Evolutionary conservation across 1,284 basidiomycete species (phyloP).

Genomic region (Rhizoctonia solani): DNA sequence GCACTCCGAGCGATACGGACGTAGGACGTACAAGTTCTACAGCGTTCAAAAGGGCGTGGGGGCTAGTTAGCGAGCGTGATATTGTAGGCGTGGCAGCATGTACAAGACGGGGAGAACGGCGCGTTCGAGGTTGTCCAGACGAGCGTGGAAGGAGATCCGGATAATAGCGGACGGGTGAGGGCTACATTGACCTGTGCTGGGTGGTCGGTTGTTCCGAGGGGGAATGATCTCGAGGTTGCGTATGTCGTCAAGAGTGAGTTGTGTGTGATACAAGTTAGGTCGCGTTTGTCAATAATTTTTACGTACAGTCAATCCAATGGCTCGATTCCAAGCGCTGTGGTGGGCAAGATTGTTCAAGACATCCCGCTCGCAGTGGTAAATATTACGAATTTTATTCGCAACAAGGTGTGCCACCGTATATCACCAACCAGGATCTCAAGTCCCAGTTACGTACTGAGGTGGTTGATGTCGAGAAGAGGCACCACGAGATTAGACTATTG

Average conservation of each 20-base stretch:
- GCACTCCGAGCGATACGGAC: constrained; percentile 34
- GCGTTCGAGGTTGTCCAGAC: constrained; percentile 38
- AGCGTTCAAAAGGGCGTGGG: constrained; percentile 38
- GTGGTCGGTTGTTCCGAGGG: constrained; percentile 36
- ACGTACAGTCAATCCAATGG: constrained; percentile 40
- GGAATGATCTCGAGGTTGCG: constrained; percentile 37
- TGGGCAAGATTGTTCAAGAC: constrained; percentile 33
- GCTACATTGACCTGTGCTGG: constrained; percentile 39
- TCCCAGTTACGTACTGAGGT: constrained; percentile 30
- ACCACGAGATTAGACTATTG: constrained; percentile 16
- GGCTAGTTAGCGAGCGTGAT: constrained; percentile 37
- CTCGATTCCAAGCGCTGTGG: constrained; percentile 34
- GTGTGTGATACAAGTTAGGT: background rate
- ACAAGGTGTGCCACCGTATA: constrained; percentile 37
- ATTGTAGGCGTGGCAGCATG: constrained; percentile 40
- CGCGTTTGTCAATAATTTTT: background rate
- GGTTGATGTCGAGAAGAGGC: constrained; percentile 5
- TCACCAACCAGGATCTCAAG: background rate
- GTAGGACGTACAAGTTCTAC: constrained; percentile 35
- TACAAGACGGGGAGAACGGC: no score
- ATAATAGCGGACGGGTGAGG: constrained; percentile 35
- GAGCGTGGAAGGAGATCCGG: constrained; percentile 37
- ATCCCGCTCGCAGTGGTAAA: constrained; percentile 37
- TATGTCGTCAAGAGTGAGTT: constrained; percentile 40
- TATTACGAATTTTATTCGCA: constrained; percentile 34